These are phyloP conservation scores for Auricularia cornea DNA, from an alignment of 768 basidiomycete species.

Conservation along the genomic window DNA sequence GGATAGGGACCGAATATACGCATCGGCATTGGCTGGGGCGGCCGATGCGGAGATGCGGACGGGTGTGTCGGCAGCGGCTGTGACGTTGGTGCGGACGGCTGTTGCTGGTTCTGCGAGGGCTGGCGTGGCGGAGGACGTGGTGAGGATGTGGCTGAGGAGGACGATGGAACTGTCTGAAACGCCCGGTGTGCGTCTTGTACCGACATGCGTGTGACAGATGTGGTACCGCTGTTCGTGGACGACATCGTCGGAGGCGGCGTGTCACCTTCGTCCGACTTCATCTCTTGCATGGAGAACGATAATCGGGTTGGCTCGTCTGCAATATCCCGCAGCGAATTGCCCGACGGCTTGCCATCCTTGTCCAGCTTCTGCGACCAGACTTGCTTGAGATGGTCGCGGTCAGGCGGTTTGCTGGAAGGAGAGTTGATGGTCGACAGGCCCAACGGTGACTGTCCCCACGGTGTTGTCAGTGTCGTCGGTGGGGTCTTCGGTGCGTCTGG, in stretches of 20 bases:
- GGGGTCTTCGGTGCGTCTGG: neutral
- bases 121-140: neutral
- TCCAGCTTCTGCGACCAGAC: conserved; percentile 76
- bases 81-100: conserved; percentile 41
- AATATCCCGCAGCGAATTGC: conserved; percentile 80
- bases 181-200: conserved; percentile 76
- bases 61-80: conserved; percentile 14
- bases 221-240: conserved; percentile 30
- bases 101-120: conserved; percentile 20
- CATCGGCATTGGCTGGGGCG: conserved; percentile 1
- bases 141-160: conserved; percentile 38
- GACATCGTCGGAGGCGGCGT: conserved; percentile 53
- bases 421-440: conserved; percentile 58
- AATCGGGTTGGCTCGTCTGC: conserved; percentile 73
- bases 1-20: neutral
- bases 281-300: conserved; percentile 75
- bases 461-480: neutral
- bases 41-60: conserved; percentile 5
- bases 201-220: conserved; percentile 63
- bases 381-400: conserved; percentile 78
- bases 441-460: conserved; percentile 33
- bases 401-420: conserved; percentile 51
- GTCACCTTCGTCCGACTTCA: conserved; percentile 79
- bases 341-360: conserved; percentile 53
- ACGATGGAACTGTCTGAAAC: conserved; percentile 70